Base-by-base conservation (phyloP, 805 yeast genomes). In the Metschnikowia continentalis region DNA sequence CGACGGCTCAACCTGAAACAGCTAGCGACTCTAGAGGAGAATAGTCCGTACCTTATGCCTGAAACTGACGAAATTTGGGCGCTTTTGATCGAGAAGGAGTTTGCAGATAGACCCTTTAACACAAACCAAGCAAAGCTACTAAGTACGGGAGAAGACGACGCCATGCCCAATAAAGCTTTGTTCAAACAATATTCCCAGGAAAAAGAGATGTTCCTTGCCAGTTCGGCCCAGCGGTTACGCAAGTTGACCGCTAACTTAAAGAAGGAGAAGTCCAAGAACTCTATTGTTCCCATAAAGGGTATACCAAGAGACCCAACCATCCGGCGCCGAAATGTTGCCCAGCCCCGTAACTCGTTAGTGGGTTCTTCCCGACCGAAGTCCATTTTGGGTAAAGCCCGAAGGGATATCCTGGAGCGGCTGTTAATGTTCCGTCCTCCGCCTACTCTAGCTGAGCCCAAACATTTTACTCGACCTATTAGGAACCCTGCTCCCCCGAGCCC, bases 11-110 rank as follows among this genome's bases (percentile, higher is more conserved):
- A 61, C 37, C 62, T 67, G 14, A 74, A 71, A 52, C 75, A 79
- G 44, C 63, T 80, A 15, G 62, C 62, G 35, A 50, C 56, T 6
- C 66, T 79, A 0, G 84, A 80, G 58, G 51, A 50, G 1, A 63
- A 58, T 42, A 75, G 80, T 40, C 77, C 79, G 4, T 77, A 69
- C 22, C 56, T 80, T 1, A 61, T 61, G 6, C 71, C 75, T 1
- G 61, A 69, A 39, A 65, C 77, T 3, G 82, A 79, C 53, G 66
- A 64, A 5, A 54, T 80, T 33, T 80, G 84, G 84, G 61, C 58
- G 37, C 49, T 52, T n/a, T 61, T 80, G 20, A 63, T 80, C 1
- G 64, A 65, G 37, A 69, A 75, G 49, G 84, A 79, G 57, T 80
- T 80, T 54, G 71, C 77, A 2, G 73, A 72, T 44, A 60, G 82